Evolutionary conservation across 2,329 filamentous ascomycete genomes (phyloP).

Genomic region (Onygenales sp.): DNA sequence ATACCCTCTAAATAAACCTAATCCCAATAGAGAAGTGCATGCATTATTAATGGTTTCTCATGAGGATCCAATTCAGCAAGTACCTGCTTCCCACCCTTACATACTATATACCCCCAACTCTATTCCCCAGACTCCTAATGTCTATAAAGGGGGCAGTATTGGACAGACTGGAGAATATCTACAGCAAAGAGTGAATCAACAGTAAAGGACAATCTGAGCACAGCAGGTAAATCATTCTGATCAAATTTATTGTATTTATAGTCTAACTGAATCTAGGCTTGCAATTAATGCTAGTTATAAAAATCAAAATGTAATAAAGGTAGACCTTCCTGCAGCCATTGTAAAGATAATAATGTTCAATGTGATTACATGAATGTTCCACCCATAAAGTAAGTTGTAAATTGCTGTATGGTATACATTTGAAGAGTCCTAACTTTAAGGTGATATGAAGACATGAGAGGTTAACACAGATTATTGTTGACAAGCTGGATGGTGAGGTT

Average conservation of each 20-base stretch:
- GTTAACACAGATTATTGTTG: constrained; percentile 28
- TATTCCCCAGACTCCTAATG: constrained; percentile 19
- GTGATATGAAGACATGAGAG: constrained; percentile 29
- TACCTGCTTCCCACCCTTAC: constrained; percentile 18
- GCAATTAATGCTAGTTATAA: constrained; percentile 75
- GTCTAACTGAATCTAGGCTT: constrained; percentile 52
- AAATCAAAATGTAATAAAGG: constrained; percentile 90
- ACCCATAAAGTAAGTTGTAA: constrained; percentile 67
- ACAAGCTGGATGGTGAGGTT: constrained; percentile 17
- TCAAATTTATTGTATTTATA: neutral
- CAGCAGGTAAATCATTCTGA: constrained; percentile 24
- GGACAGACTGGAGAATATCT: constrained; percentile 16
- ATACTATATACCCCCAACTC: constrained; percentile 1
- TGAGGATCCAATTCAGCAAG: constrained; percentile 13
- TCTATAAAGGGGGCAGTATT: constrained; percentile 21
- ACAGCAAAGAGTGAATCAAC: constrained; percentile 17
- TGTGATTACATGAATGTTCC: constrained; percentile 88
- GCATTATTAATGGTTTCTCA: constrained; percentile 22
- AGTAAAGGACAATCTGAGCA: constrained; percentile 30
- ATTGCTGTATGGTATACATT: neutral
- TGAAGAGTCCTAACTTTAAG: neutral
- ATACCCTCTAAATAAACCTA: constrained; percentile 21
- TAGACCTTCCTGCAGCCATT: constrained; percentile 71
- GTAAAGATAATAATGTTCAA: constrained; percentile 71
- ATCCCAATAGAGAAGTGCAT: constrained; percentile 22